These are phyloP conservation scores for Cucurbita moschata DNA, from an alignment of 306 rosid species.

Conservation along the genomic window DNA sequence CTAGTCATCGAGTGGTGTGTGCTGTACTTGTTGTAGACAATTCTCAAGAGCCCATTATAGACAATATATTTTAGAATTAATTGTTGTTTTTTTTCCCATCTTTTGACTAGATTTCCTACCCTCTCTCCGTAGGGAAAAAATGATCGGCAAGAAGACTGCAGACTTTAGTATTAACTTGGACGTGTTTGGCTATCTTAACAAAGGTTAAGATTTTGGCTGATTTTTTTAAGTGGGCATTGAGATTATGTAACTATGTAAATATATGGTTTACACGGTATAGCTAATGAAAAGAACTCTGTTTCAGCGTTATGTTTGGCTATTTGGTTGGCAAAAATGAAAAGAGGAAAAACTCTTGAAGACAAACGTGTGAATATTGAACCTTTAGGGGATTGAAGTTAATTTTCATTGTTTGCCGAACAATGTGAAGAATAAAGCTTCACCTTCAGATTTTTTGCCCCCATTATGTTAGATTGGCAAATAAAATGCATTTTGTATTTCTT, in stretches of 20 bases:
- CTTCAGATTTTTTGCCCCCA: background rate
- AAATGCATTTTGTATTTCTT: background rate
- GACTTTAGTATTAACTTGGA: background rate
- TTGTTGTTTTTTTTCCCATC: background rate
- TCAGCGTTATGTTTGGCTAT: background rate
- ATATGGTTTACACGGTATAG: too few species aligned
- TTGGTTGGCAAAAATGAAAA: background rate
- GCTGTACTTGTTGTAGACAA: background rate
- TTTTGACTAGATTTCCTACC: background rate
- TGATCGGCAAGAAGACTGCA: background rate
- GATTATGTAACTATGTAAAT: too few species aligned
- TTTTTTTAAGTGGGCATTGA: background rate
- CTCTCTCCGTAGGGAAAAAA: background rate
- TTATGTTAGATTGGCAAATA: background rate
- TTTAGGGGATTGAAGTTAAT: background rate
- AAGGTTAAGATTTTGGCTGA: background rate
- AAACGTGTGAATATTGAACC: background rate
- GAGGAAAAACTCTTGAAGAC: background rate
- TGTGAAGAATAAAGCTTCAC: background rate
- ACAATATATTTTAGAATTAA: background rate
- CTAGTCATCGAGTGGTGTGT: background rate
- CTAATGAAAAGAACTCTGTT: background rate
- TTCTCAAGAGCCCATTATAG: background rate
- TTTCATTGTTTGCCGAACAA: too few species aligned
- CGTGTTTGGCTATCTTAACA: background rate